Conservation (phyloP, 2,329 filamentous ascomycete genomes). For the Colletotrichum sp. region DNA sequence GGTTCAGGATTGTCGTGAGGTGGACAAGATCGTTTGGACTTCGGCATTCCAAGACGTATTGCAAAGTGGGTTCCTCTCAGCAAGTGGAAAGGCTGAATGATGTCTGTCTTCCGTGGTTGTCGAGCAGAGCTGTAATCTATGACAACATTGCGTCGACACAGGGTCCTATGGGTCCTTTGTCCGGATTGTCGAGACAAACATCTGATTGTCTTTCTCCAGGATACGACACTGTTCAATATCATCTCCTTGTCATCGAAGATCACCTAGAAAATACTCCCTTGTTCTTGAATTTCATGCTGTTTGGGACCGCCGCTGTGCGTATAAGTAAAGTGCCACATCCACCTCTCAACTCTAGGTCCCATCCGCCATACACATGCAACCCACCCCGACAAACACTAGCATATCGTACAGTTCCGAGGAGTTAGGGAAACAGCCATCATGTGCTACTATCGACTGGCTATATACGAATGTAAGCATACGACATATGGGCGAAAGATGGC, state of each 20-base stretch:
- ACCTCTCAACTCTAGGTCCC: neutral
- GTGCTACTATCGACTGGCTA: slow-evolving; percentile 24
- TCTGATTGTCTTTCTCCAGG: neutral
- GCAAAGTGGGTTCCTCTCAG: neutral
- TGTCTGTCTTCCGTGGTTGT: neutral
- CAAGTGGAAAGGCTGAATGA: neutral
- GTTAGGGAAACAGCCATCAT: slow-evolving; percentile 4
- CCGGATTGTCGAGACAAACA: neutral
- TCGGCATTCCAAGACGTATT: slow-evolving; percentile 31
- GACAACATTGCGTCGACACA: neutral
- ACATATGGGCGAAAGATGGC: slow-evolving; percentile 6
- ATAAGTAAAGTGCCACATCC: neutral
- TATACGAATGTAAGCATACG: slow-evolving; percentile 25
- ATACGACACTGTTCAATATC: neutral
- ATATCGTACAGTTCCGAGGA: neutral
- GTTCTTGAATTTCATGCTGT: neutral
- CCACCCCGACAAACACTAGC: neutral
- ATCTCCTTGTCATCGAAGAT: neutral
- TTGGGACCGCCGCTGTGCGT: neutral
- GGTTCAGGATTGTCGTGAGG: slow-evolving; percentile 26
- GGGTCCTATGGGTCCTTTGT: neutral
- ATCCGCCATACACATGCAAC: neutral
- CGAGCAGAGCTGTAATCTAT: neutral
- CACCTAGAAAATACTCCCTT: neutral
- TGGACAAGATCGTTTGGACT: slow-evolving; percentile 31